Percentiles rank a stretch among this genome's conserved stretches.
These are phyloP conservation scores for Pyrus hybrid DNA, from an alignment of 331 rosid genomes.

Conservation along the genomic window DNA sequence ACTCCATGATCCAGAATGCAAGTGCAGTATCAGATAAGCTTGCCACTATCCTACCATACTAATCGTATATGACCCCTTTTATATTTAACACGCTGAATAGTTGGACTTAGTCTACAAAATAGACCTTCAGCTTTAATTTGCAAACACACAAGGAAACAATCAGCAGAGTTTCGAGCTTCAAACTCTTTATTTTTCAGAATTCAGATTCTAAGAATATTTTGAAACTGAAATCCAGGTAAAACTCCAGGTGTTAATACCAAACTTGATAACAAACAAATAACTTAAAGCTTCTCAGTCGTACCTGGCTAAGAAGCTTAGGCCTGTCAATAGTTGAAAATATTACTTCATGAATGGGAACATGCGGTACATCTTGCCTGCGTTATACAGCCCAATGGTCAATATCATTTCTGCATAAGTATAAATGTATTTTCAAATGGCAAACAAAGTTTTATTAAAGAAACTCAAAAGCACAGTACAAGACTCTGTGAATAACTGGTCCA, in stretches of 20 bases:
- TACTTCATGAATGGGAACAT: slow-evolving; percentile 63
- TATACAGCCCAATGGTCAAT: slow-evolving; percentile 18
- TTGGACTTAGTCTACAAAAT: no score
- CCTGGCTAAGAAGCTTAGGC: slow-evolving; percentile 99
- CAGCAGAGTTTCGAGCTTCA: neutral
- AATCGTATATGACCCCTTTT: no score
- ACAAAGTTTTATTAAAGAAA: neutral
- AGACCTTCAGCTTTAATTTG: no score
- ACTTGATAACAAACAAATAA: neutral
- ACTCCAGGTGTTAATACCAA: neutral
- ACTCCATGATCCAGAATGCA: neutral
- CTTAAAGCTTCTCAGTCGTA: slow-evolving; percentile 14
- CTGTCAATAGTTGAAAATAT: slow-evolving; percentile 86
- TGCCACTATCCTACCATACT: neutral
- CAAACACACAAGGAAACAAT: no score
- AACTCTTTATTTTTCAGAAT: neutral
- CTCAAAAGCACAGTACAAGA: neutral
- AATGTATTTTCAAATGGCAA: neutral
- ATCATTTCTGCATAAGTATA: neutral
- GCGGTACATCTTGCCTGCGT: slow-evolving; percentile 62
- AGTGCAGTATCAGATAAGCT: neutral
- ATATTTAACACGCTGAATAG: no score
- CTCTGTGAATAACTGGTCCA: neutral
- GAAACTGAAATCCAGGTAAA: neutral
- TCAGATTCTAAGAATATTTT: neutral